These are phyloP conservation scores for Termitomyces titanicus DNA, from an alignment of 768 basidiomycete species.

Conservation along the genomic window DNA sequence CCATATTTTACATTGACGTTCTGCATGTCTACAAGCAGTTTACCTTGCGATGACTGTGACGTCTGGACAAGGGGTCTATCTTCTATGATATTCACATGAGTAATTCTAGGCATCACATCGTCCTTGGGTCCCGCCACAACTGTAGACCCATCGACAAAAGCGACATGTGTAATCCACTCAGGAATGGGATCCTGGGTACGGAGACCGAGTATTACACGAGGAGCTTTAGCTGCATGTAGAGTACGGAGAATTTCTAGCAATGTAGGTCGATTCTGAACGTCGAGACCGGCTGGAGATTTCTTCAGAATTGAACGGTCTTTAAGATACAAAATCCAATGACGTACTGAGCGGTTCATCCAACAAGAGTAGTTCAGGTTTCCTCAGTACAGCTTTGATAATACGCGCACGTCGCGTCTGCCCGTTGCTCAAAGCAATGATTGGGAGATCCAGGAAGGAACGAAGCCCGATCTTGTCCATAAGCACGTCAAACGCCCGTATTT, in stretches of 20 bases:
- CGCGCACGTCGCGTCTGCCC: slow-evolving; percentile 89
- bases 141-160: slow-evolving; percentile 43
- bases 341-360: slow-evolving; percentile 91
- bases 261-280: slow-evolving; percentile 52
- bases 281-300: slow-evolving; percentile 66
- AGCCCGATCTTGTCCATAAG: slow-evolving; percentile 59
- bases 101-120: slow-evolving; percentile 29
- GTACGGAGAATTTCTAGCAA: slow-evolving; percentile 41
- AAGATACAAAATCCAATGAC: slow-evolving; percentile 20
- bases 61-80: background rate
- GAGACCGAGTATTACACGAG: slow-evolving; percentile 35
- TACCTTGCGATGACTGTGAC: background rate
- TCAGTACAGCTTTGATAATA: slow-evolving; percentile 73
- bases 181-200: slow-evolving; percentile 72
- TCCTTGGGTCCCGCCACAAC: slow-evolving; percentile 51
- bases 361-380: slow-evolving; percentile 67
- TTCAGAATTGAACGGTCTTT: background rate
- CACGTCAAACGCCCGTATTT: slow-evolving; percentile 41
- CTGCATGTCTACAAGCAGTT: slow-evolving; percentile 53
- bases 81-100: background rate
- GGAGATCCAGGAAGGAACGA: slow-evolving; percentile 67
- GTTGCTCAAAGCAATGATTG: slow-evolving; percentile 81
- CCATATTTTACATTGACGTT: slow-evolving; percentile 73
- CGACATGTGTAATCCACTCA: slow-evolving; percentile 69
- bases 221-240: slow-evolving; percentile 17